phyloP scores from a whole-genome alignment of 345 rosid genomes.

The Conringia planisiliqua region DNA sequence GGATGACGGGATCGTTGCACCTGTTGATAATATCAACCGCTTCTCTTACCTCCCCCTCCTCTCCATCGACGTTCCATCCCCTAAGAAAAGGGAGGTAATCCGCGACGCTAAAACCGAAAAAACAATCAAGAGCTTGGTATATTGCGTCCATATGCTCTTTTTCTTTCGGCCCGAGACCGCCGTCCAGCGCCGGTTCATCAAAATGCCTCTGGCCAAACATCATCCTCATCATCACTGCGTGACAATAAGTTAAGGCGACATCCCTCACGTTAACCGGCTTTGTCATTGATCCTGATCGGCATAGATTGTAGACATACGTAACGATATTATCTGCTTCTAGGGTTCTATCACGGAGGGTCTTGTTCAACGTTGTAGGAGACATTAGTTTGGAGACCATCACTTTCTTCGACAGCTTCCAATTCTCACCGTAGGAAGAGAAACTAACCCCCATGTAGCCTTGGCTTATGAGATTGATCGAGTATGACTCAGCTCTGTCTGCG shows the following conservation, averaged over 20 bases:
- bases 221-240: constrained; percentile 30
- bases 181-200: constrained; percentile 5
- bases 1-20: constrained; percentile 4
- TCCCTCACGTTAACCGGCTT: constrained; percentile 5
- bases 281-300: background rate
- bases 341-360: constrained; percentile 13
- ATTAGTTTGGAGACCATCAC: constrained; percentile 16
- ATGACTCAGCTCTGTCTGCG: constrained; percentile 10
- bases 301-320: constrained; percentile 11
- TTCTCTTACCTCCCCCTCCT: constrained; percentile 16
- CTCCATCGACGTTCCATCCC: constrained; percentile 27
- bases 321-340: constrained; percentile 29
- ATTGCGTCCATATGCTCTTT: constrained; percentile 26
- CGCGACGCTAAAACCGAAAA: constrained; percentile 22
- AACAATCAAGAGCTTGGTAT: background rate
- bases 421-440: constrained; percentile 7
- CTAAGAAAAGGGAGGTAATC: constrained; percentile 24
- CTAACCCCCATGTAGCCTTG: background rate
- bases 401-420: constrained; percentile 27
- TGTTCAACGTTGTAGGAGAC: background rate
- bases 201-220: constrained; percentile 35
- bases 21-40: background rate
- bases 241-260: background rate
- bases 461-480: constrained; percentile 5
- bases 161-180: constrained; percentile 26